phyloP scores from a whole-genome alignment of 768 basidiomycete species.

The Leccinellum albellum region DNA sequence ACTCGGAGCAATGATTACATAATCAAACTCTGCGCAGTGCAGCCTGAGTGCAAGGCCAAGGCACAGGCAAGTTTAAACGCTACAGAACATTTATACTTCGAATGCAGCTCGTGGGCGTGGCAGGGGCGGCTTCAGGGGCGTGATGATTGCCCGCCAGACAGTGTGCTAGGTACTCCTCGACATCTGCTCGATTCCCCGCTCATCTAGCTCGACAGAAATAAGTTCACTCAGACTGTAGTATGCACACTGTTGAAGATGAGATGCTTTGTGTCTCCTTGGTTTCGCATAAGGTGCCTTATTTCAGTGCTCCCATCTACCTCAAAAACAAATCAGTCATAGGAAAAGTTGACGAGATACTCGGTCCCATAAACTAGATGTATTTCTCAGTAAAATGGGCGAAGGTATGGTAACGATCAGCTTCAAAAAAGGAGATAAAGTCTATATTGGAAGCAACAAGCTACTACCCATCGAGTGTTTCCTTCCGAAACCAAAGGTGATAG shows the following conservation, averaged over 20 bases:
- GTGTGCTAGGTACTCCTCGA: conserved; percentile 55
- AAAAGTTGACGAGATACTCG: conserved; percentile 99
- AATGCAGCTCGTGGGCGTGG: conserved; percentile 53
- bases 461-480: conserved; percentile 95
- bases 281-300: conserved; percentile 92
- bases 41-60: conserved; percentile 40
- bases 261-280: conserved; percentile 91
- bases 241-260: conserved; percentile 96
- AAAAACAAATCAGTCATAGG: conserved; percentile 95
- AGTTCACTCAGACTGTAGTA: conserved; percentile 85
- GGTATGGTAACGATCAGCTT: conserved; percentile 96
- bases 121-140: conserved; percentile 68
- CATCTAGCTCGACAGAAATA: conserved; percentile 59
- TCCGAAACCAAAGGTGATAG: conserved; percentile 86
- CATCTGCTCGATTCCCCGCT: background rate
- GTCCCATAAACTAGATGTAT: conserved; percentile 97
- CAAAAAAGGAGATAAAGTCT: conserved; percentile 97
- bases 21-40: conserved; percentile 10
- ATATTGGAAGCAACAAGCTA: conserved; percentile 95
- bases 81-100: background rate
- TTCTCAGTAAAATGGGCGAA: conserved; percentile 94
- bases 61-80: conserved; percentile 38
- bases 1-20: conserved; percentile 16
- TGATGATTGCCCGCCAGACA: conserved; percentile 76
- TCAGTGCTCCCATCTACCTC: conserved; percentile 97